Evolutionary conservation across 169 alveolate species (phyloP).

Genomic region (Cryptosporidium andersoni): DNA sequence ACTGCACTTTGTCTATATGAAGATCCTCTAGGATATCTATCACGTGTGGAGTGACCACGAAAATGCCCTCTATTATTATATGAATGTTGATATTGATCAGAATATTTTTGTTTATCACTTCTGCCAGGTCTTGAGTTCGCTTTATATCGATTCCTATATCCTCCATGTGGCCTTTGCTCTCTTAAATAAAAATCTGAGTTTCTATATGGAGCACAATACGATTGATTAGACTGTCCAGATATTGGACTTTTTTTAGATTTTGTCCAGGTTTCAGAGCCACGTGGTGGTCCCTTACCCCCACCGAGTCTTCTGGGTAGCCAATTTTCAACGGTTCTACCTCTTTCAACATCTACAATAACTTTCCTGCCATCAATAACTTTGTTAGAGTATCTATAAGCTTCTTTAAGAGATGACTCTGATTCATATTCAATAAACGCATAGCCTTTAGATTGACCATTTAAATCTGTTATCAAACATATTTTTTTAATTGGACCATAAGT

Average conservation of each 20-base stretch:
- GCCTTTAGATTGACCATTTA: constrained; percentile 83
- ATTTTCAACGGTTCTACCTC: constrained; percentile 83
- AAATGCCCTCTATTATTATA: no score
- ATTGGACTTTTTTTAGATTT: no score
- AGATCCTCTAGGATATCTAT: no score
- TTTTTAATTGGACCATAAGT: constrained; percentile 82
- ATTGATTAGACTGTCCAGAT: no score
- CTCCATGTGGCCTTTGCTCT: constrained; percentile 29
- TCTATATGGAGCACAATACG: no score
- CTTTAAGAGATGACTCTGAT: constrained; percentile 76
- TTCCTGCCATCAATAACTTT: constrained; percentile 83
- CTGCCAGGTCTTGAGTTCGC: constrained; percentile 16
- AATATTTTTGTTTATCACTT: constrained; percentile 32
- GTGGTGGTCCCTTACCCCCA: constrained; percentile 83
- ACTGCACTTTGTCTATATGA: no score
- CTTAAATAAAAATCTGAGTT: no score
- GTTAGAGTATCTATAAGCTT: constrained; percentile 79
- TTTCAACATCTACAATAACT: constrained; percentile 84
- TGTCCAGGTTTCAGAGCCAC: constrained; percentile 14
- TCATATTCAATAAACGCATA: constrained; percentile 87
- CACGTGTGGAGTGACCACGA: no score
- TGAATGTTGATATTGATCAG: constrained; percentile 11
- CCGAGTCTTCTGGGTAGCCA: constrained; percentile 87
- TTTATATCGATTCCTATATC: not conserved
- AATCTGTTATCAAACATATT: constrained; percentile 78